Percentiles rank a stretch among this genome's conserved stretches.
These are phyloP conservation scores for Coccomyxa sp. DNA, from an alignment of 139 green algal species.

Conservation along the genomic window DNA sequence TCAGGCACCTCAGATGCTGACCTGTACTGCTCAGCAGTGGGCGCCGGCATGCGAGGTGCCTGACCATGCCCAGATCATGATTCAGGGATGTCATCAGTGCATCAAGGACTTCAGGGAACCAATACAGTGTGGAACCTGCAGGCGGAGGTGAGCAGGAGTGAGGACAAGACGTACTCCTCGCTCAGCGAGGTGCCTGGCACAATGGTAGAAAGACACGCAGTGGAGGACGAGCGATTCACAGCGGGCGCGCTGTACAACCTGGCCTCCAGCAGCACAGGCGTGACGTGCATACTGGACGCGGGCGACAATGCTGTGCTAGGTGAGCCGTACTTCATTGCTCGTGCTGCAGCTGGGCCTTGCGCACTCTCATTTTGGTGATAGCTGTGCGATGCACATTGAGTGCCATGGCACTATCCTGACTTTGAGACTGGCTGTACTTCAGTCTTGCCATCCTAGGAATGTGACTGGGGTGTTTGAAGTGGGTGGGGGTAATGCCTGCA, in stretches of 20 bases:
- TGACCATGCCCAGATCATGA: no score
- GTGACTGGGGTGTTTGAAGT: no score
- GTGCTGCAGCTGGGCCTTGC: not conserved
- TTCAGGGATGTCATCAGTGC: no score
- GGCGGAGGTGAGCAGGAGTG: slow-evolving; percentile 4
- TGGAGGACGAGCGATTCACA: slow-evolving; percentile 21
- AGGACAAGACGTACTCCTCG: slow-evolving; percentile 11
- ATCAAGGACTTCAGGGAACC: no score
- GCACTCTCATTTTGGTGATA: not conserved
- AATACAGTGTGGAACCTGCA: not conserved
- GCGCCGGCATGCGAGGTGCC: no score
- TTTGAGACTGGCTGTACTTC: no score
- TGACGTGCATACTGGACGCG: not conserved
- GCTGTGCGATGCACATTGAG: not conserved
- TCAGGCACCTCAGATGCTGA: no score
- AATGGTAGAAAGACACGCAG: slow-evolving; percentile 6
- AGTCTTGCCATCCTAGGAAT: no score
- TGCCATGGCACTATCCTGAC: no score
- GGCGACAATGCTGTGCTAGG: slow-evolving; percentile 2
- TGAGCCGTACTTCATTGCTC: not conserved
- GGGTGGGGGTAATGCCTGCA: no score
- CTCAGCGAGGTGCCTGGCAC: slow-evolving; percentile 12
- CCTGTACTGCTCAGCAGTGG: no score
- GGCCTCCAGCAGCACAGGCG: slow-evolving; percentile 1
- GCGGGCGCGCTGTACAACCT: slow-evolving; percentile 16